These are phyloP conservation scores for Boletus fagicola DNA, from an alignment of 768 basidiomycete genomes.

Conservation along the genomic window DNA sequence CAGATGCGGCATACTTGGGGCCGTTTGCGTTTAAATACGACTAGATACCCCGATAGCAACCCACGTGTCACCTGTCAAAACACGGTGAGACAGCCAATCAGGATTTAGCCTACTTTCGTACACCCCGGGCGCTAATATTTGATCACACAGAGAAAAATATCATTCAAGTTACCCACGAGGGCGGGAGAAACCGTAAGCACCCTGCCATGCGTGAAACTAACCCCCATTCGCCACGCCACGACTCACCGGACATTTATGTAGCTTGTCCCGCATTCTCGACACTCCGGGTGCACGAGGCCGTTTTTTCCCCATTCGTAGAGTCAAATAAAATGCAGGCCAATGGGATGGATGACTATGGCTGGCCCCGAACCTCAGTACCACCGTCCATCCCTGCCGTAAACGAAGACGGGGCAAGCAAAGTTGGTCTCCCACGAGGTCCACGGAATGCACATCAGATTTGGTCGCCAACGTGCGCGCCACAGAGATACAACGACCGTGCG, in stretches of 20 bases:
- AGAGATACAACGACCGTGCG: not conserved
- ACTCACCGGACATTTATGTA: conserved; percentile 50
- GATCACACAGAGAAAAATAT: not conserved
- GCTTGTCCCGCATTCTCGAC: conserved; percentile 38
- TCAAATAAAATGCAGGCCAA: not conserved
- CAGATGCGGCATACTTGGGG: conserved; percentile 55
- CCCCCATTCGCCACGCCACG: not conserved
- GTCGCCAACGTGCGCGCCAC: not conserved
- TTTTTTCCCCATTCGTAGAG: conserved; percentile 7
- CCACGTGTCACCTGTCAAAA: conserved; percentile 3
- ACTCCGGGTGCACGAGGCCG: conserved; percentile 21
- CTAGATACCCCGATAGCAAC: not conserved
- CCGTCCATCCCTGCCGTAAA: conserved; percentile 3
- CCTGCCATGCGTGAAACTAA: not conserved
- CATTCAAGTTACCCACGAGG: not conserved
- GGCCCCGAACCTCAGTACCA: not conserved
- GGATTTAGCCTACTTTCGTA: conserved; percentile 42
- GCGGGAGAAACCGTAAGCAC: not conserved
- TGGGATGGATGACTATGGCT: not conserved
- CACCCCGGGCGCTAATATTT: conserved; percentile 15
- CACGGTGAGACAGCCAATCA: not conserved
- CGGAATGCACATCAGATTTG: not conserved
- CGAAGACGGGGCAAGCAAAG: conserved; percentile 4
- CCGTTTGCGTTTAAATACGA: not conserved
- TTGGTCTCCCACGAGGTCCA: not conserved